Evolutionary conservation across 2,329 filamentous ascomycete genomes (phyloP).

Genomic region (Aspergillus luchuensis): DNA sequence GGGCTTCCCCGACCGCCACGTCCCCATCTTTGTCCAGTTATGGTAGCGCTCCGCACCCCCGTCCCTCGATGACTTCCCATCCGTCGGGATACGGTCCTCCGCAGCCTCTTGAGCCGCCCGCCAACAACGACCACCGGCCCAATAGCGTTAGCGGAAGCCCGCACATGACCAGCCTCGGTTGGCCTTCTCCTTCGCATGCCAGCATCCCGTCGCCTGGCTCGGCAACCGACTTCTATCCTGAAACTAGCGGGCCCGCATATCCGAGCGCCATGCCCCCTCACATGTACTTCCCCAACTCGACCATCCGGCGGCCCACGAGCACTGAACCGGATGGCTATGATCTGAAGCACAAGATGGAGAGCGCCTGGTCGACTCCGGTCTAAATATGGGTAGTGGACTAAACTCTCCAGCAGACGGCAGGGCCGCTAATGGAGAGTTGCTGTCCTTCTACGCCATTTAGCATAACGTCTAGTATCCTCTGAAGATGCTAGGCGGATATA

Average conservation of each 20-base stretch:
- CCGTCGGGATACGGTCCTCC: constrained; percentile 80
- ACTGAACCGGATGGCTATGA: constrained; percentile 71
- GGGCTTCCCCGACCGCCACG: constrained; percentile 62
- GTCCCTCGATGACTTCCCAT: constrained; percentile 76
- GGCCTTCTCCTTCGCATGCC: constrained; percentile 81
- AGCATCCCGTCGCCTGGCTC: constrained; percentile 71
- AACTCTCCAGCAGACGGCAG: constrained; percentile 5
- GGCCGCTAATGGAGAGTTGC: constrained; percentile 20
- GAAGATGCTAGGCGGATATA: background rate
- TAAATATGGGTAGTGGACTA: constrained; percentile 15
- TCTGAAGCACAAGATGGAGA: constrained; percentile 54
- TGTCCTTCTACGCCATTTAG: background rate
- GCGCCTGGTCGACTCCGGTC: constrained; percentile 42
- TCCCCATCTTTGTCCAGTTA: constrained; percentile 67
- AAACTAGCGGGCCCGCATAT: constrained; percentile 61
- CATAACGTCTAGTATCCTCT: constrained; percentile 1
- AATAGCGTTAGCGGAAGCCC: constrained; percentile 80
- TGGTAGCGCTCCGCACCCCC: constrained; percentile 51
- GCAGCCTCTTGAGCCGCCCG: constrained; percentile 77
- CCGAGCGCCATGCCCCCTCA: constrained; percentile 53
- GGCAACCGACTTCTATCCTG: constrained; percentile 78
- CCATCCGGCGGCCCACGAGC: constrained; percentile 73
- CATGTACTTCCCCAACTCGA: constrained; percentile 71
- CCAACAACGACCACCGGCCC: constrained; percentile 73
- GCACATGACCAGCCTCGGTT: constrained; percentile 78